Evolutionary conservation across 768 basidiomycete genomes (phyloP), one percentile per base, ranked within the genome.

Genomic region (Russula compacta): DNA sequence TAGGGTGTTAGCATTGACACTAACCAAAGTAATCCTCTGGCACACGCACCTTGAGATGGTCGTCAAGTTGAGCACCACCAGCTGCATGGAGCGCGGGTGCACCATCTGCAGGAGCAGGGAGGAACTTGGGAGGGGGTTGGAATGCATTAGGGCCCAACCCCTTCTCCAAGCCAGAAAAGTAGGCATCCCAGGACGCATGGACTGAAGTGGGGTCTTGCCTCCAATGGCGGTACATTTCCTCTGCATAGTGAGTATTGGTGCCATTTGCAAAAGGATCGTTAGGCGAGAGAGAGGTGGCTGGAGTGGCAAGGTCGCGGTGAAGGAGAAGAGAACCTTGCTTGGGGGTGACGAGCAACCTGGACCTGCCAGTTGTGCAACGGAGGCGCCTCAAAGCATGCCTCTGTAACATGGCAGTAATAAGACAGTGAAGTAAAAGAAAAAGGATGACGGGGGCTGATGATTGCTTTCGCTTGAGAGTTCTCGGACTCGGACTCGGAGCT

Each of bases 201-300:
- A 99, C 97, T 21, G 89, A 87, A 64, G 83, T 81, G 46, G 93
- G 91, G 74, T 99, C 92, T 76, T 90, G 81, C 73, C 81, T 82
- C 92, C 91, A 93, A 67, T 87, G 84, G 66, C 84, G 83, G 76
- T 95, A 98, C 95, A 98, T 98, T 74, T 95, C 92, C 68, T 91
- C 95, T 19, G 88, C 89, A 71, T 98, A 98, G 77, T 95, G 94
- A 24, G 92, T 80, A 74, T 97, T 98, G 44, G 89, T 94, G 44
- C 93, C 94, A 60, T 92, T 95, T 12, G 94, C 95, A 72, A 98
- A 97, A 8, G 81, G 79, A 71, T 92, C 90, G 67, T 90, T 89
- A 21, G 87, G 75, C 2, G 89, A 90, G 2, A 88, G 89, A 24
- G 81, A 71, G 29, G 67, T 61, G 0, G 75, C 71, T 1, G 78